Evolutionary conservation across 2,329 filamentous ascomycete genomes (phyloP).

Genomic region (Hypoxylon sp.): DNA sequence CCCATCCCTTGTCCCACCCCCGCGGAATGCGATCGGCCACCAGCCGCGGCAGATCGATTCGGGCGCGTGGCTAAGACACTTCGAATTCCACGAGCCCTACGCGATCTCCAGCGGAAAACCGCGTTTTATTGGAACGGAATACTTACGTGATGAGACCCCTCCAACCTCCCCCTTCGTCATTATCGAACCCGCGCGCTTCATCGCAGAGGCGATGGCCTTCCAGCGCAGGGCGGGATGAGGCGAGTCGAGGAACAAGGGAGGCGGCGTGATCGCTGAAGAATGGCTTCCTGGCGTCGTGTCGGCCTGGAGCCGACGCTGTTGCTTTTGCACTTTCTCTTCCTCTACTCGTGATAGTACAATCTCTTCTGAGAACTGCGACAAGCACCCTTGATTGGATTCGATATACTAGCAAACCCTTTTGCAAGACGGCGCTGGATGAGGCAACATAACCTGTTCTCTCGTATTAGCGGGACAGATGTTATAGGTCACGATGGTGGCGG

Average conservation of each 20-base stretch:
- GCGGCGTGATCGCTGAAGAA: constrained; percentile 39
- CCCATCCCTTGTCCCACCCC: constrained; percentile 22
- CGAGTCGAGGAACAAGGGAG: constrained; percentile 38
- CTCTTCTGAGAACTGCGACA: constrained; percentile 11
- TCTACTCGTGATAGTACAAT: constrained; percentile 21
- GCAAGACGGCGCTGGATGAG: constrained; percentile 7
- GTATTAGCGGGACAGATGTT: constrained; percentile 32
- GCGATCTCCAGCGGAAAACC: background rate
- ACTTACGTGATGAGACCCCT: constrained; percentile 37
- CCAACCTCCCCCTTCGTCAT: constrained; percentile 46
- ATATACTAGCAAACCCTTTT: background rate
- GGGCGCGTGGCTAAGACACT: constrained; percentile 49
- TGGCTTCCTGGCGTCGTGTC: constrained; percentile 29
- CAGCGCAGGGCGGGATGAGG: constrained; percentile 37
- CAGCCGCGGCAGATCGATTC: constrained; percentile 38
- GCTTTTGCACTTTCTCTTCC: constrained; percentile 32
- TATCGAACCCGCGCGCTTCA: constrained; percentile 42
- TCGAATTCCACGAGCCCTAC: constrained; percentile 43
- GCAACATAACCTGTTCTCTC: constrained; percentile 19
- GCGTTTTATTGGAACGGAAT: constrained; percentile 2
- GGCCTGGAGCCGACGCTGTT: constrained; percentile 23
- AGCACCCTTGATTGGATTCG: constrained; percentile 16
- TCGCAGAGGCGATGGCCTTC: constrained; percentile 24
- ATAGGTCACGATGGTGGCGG: constrained; percentile 47
- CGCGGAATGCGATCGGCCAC: constrained; percentile 43